phyloP scores from a whole-genome alignment of 148 eudicot genomes.

The Rheum nobile region DNA sequence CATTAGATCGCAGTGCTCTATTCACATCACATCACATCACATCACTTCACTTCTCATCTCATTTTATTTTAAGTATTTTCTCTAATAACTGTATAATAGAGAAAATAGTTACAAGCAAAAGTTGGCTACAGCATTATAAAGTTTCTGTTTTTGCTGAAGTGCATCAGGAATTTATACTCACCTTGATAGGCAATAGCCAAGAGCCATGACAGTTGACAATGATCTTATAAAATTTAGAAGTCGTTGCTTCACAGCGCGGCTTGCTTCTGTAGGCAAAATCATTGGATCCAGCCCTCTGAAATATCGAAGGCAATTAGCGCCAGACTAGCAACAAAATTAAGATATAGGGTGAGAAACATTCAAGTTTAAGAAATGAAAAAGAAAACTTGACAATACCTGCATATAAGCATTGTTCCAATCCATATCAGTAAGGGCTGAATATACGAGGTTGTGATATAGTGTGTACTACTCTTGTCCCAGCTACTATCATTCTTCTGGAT shows the following conservation, averaged over 20 bases:
- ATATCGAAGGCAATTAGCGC: conserved; percentile 4
- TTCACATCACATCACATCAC: no score
- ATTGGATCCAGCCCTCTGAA: conserved; percentile 72
- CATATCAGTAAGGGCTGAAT: conserved; percentile 81
- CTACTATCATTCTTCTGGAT: conserved; percentile 57
- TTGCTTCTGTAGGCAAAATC: conserved; percentile 64
- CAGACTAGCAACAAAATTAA: background rate
- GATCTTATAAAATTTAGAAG: conserved; percentile 65
- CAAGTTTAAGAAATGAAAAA: background rate
- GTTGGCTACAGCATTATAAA: no score
- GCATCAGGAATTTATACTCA: conserved; percentile 6
- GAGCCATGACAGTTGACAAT: conserved; percentile 77
- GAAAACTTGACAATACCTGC: conserved; percentile 44
- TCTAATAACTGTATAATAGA: no score
- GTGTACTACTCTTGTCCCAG: conserved; percentile 71
- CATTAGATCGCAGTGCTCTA: no score
- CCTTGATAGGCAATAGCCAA: conserved; percentile 84
- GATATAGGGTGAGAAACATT: background rate
- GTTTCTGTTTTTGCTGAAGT: no score
- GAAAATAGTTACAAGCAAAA: no score
- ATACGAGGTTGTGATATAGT: conserved; percentile 63
- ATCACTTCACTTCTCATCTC: no score
- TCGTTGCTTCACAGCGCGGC: conserved; percentile 73
- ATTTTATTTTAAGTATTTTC: no score
- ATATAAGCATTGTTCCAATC: conserved; percentile 68